Evolutionary conservation across 2,329 filamentous ascomycete genomes (phyloP), one percentile per base, ranked within the genome.

Genomic region (Sphaerulina populicola): DNA sequence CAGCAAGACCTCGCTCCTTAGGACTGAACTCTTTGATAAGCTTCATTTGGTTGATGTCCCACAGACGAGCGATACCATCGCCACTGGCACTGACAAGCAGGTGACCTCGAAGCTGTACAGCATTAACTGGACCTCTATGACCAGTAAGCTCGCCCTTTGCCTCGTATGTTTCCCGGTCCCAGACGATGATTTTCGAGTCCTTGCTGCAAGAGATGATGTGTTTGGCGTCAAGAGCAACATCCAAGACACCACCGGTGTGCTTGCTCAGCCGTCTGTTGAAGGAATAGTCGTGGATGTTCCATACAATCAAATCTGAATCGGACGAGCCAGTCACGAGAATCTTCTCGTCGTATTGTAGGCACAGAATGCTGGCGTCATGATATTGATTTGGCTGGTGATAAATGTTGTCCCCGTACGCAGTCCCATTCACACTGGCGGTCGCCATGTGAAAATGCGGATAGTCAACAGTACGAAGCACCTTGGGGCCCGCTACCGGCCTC

Each of bases 181-280:
- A 97, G 21, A 98, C 83, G 65, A 90, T 94, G 65, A 98, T 94
- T 56, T 80, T 90, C 37, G 85, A 82, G 70, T 98, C 93, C 71
- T 98, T 98, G 67, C 88, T 95, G 74, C 93, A 98, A 4, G 91
- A 96, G 45, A 97, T 85, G 62, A 98, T 96, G 70, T 94, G 85
- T 61, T 85, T 83, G 57, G 88, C 81, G 66, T 98, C 89, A 58
- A 98, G 91, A 58, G 88, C 91, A 8, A 98, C 82, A 66, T 98
- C 93, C 11, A 98, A 78, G 36, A 98, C 90, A 46, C 93, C 91
- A 3, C 88, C 88, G 5, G 80, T 81, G 71, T 98, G 93, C 56
- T 85, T 82, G 31, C 74, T 72, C 11, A 98, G 81, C 30, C 88
- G 85, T 44, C 80, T 82, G 53, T 95, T 81, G 0, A 93, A 90